phyloP scores from a whole-genome alignment of 2,329 filamentous ascomycete genomes.

The Fusarium setosum region DNA sequence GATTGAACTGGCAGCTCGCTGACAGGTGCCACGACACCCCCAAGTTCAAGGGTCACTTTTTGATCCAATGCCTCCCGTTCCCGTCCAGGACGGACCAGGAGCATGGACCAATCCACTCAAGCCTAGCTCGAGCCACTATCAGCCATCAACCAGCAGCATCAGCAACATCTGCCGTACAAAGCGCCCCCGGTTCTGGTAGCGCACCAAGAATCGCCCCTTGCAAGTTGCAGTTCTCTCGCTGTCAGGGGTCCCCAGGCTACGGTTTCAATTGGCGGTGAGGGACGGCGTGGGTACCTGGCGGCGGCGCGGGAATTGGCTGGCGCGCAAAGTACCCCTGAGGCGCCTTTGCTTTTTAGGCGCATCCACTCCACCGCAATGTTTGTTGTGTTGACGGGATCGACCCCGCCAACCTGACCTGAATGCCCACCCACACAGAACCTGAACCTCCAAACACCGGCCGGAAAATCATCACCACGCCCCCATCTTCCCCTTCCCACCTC shows the following conservation, averaged over 20 bases:
- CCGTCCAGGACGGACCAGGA: no score
- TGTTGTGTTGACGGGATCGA: constrained; percentile 33
- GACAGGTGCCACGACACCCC: constrained; percentile 22
- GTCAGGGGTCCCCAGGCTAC: constrained; percentile 31
- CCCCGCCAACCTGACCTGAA: constrained; percentile 44
- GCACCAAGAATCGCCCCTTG: constrained; percentile 34
- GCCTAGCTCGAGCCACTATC: background rate
- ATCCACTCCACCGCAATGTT: background rate
- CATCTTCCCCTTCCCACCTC: constrained; percentile 42
- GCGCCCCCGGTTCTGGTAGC: background rate
- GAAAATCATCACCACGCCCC: constrained; percentile 50
- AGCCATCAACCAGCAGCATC: constrained; percentile 1
- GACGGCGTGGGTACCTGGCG: constrained; percentile 25
- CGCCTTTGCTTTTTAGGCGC: constrained; percentile 1
- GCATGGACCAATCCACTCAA: background rate
- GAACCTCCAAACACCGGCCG: constrained; percentile 45
- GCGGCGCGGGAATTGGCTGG: constrained; percentile 11
- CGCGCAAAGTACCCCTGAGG: constrained; percentile 14
- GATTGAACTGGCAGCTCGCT: background rate
- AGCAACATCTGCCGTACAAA: background rate
- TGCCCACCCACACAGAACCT: constrained; percentile 22
- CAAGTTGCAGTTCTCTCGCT: constrained; percentile 30
- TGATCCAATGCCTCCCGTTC: background rate
- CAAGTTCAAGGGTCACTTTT: background rate
- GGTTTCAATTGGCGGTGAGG: constrained; percentile 46